Percentiles rank a stretch among this genome's conserved stretches.
Evolutionary conservation across 1,284 basidiomycete genomes (phyloP).

Genomic region (Austropuccinia psidii): DNA sequence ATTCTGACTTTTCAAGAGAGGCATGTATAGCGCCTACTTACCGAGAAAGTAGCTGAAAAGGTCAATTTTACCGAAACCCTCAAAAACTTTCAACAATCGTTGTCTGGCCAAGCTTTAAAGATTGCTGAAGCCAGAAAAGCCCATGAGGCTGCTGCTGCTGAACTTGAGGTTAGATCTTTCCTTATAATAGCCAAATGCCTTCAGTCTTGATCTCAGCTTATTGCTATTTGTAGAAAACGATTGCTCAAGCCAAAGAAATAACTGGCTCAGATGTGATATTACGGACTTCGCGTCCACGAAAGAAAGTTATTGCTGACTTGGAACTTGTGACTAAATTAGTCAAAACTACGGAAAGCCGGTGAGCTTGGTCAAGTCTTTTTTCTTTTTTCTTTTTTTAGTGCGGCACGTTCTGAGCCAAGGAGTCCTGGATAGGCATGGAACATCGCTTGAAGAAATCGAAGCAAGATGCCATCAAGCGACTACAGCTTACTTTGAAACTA

Average conservation of each 20-base stretch:
- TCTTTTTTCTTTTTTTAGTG: background rate
- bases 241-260: slow-evolving; percentile 11
- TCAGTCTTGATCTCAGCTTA: background rate
- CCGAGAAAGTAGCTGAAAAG: background rate
- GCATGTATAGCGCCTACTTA: too few species aligned
- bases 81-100: background rate
- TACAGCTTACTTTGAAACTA: background rate
- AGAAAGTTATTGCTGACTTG: slow-evolving; percentile 15
- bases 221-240: background rate
- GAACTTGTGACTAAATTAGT: background rate
- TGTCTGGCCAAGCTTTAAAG: background rate
- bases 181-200: too few species aligned
- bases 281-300: background rate
- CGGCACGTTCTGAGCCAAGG: background rate
- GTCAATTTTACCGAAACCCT: background rate
- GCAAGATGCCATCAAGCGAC: background rate
- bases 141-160: background rate
- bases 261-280: slow-evolving; percentile 1
- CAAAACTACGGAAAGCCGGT: slow-evolving; percentile 4
- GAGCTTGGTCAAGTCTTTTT: background rate
- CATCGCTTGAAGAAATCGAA: slow-evolving; percentile 15
- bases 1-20: background rate
- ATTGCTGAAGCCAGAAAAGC: background rate
- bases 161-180: background rate
- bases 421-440: background rate